Evolutionary conservation across 1,284 basidiomycete species (phyloP), one percentile per base, ranked within the genome.

Genomic region (Peniophora sp.): DNA sequence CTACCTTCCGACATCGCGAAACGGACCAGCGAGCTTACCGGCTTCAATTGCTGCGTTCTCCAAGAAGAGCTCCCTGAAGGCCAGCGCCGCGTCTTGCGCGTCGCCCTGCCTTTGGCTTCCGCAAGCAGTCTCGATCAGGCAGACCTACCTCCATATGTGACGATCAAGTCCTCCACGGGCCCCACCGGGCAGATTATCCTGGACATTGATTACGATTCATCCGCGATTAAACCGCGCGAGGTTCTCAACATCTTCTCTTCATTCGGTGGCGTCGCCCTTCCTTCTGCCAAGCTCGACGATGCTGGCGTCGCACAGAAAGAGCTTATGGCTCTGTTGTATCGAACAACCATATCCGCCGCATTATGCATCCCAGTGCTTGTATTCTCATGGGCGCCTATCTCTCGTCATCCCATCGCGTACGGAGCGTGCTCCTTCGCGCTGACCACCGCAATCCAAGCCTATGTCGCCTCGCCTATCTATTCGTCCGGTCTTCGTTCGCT

Each of bases 311-410:
- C 48, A 12, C 12, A 17, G 17, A 47, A 37, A 23, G 54, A 55
- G n/a, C 46, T 58, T 6, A 20, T 14, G 5, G 27, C 46, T 32
- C 49, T 55, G 9, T 43, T 58, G 18, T 36, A 47, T 6, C 67
- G 71, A 23, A 70, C 69, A 1, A 52, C 60, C 17, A 34, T 62
- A 8, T 70, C 67, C 11, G 61, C 60, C 11, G 17, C 63, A 17
- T 58, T 74, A 18, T 69, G 69, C 17, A 64, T 74, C 35, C 74
- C 74, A 0, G 69, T 76, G 10, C 64, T 75, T 9, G 59, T 75
- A 34, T 62, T 75, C 58, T 63, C 73, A 1, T 75, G 74, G 74
- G 70, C 72, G 3, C 66, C 67, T 2, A 63, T 74, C 10, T 68
- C 65, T 6, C 47, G 56, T 39, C 60, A 61, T 43, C 63, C 67